A percentile compares a stretch with the other conserved stretches of the same genome.
phyloP scores from a whole-genome alignment of 2,329 filamentous ascomycete genomes.

The Ceratocystis albifundus region DNA sequence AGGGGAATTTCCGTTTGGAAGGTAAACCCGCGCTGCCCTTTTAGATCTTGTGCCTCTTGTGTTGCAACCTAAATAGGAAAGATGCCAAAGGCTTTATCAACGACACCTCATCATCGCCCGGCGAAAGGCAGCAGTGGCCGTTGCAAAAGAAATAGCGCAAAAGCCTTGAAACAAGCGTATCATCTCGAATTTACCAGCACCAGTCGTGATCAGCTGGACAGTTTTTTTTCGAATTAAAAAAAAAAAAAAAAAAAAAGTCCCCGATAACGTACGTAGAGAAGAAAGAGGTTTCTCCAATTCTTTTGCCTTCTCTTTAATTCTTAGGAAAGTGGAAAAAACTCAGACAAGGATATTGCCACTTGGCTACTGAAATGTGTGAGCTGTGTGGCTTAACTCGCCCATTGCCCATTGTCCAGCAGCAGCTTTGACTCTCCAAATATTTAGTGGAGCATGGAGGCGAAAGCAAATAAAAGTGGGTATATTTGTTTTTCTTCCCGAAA shows the following conservation, averaged over 20 bases:
- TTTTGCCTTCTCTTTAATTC: constrained; percentile 4
- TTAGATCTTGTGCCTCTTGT: constrained; percentile 1
- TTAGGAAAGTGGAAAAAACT: not conserved
- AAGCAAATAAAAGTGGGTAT: not conserved
- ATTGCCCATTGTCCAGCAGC: constrained; percentile 1
- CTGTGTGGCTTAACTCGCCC: not conserved
- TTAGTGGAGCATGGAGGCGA: constrained; percentile 4
- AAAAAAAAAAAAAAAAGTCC: too few species aligned
- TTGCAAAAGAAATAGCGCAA: not conserved
- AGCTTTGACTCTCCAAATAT: constrained; percentile 11
- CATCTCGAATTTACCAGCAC: too few species aligned
- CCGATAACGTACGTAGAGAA: too few species aligned
- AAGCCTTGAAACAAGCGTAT: not conserved
- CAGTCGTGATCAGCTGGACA: too few species aligned
- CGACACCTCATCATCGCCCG: not conserved
- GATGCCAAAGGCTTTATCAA: constrained; percentile 3
- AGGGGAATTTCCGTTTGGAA: not conserved
- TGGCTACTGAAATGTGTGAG: not conserved
- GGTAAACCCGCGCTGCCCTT: not conserved
- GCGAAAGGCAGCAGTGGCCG: not conserved
- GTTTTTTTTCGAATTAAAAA: too few species aligned
- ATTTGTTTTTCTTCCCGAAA: constrained; percentile 3
- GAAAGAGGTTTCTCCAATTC: not conserved
- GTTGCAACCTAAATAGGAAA: constrained; percentile 10
- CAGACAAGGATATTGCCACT: not conserved